phyloP scores from a whole-genome alignment of 768 basidiomycete species.

The Boletus bicolor region DNA sequence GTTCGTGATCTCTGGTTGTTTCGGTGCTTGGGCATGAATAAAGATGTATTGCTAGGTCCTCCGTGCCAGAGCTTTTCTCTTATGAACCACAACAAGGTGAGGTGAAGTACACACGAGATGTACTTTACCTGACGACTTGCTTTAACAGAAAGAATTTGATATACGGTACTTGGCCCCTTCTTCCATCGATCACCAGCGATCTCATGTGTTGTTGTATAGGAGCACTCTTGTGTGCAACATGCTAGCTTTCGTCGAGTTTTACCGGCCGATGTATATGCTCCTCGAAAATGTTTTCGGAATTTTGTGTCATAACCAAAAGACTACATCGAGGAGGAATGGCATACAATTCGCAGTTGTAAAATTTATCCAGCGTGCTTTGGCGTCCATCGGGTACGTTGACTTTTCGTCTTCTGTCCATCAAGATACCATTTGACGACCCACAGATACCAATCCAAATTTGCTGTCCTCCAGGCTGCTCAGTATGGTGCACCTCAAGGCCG shows the following conservation, averaged over 20 bases:
- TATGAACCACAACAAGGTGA: conserved; percentile 60
- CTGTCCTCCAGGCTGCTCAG: conserved; percentile 64
- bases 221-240: conserved; percentile 66
- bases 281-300: conserved; percentile 74
- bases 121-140: conserved; percentile 2
- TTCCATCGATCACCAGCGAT: background rate
- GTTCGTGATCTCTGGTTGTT: conserved; percentile 35
- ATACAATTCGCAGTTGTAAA: conserved; percentile 63
- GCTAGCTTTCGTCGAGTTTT: conserved; percentile 67
- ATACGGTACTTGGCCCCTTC: conserved; percentile 40
- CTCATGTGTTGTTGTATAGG: conserved; percentile 30
- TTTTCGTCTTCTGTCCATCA: background rate
- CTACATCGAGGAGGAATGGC: conserved; percentile 32
- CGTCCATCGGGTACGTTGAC: conserved; percentile 58
- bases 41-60: conserved; percentile 45
- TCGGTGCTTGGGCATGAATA: background rate
- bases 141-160: conserved; percentile 52
- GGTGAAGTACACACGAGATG: conserved; percentile 7
- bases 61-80: conserved; percentile 73
- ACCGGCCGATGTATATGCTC: conserved; percentile 59
- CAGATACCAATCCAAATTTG: conserved; percentile 62
- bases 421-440: background rate
- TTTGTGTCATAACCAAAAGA: conserved; percentile 47
- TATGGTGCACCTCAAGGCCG: conserved; percentile 74
- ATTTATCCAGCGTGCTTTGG: conserved; percentile 56